Evolutionary conservation across 768 basidiomycete species (phyloP).

Genomic region (Hydnum rufescens): DNA sequence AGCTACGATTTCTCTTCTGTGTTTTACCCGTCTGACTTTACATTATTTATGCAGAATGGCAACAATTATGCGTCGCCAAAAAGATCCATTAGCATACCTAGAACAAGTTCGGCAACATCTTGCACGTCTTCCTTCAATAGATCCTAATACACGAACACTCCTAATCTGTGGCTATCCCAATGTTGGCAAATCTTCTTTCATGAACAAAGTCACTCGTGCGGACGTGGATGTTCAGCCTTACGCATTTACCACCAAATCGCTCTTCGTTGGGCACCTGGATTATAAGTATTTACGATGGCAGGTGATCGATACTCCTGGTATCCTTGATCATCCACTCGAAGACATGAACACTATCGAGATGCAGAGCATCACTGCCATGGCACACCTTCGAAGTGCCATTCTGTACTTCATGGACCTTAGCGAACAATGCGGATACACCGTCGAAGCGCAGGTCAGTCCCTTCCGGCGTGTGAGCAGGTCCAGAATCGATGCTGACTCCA

Average conservation of each 20-base stretch:
- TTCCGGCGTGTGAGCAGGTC: neutral
- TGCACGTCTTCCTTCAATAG: slow-evolving; percentile 92
- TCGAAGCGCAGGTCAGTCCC: slow-evolving; percentile 73
- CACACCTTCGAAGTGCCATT: slow-evolving; percentile 83
- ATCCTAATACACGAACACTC: slow-evolving; percentile 93
- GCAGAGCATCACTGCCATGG: slow-evolving; percentile 97
- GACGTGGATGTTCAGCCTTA: slow-evolving; percentile 99
- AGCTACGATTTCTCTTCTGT: slow-evolving; percentile 16
- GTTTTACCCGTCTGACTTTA: neutral
- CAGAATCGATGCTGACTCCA: neutral
- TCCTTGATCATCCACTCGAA: slow-evolving; percentile 93
- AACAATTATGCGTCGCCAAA: slow-evolving; percentile 95
- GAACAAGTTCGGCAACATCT: slow-evolving; percentile 99
- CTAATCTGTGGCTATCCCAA: slow-evolving; percentile 98
- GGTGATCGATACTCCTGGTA: slow-evolving; percentile 97
- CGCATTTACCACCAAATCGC: slow-evolving; percentile 96
- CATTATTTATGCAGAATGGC: slow-evolving; percentile 79
- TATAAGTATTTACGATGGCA: slow-evolving; percentile 99
- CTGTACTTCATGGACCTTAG: slow-evolving; percentile 98
- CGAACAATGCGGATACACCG: slow-evolving; percentile 93
- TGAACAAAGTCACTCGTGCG: slow-evolving; percentile 98
- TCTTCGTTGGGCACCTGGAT: slow-evolving; percentile 96
- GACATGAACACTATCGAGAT: slow-evolving; percentile 99
- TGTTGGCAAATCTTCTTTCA: slow-evolving; percentile 97
- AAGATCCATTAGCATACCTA: slow-evolving; percentile 93